Conservation (phyloP, 192 early-diverging fungal genomes). For the Rhizoclosmatium globosum region DNA sequence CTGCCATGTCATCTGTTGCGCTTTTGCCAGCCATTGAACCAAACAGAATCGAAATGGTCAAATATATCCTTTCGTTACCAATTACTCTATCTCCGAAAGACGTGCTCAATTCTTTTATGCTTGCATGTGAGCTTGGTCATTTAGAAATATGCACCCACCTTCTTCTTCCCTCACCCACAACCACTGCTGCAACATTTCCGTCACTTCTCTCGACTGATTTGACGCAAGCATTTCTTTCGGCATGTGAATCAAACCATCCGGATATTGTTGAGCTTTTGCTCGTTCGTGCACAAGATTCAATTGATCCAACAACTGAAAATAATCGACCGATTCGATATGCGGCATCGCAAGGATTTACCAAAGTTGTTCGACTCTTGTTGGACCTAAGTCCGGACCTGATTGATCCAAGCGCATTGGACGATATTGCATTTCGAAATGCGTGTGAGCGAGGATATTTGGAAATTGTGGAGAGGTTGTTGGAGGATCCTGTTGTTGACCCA, state of each 20-base stretch:
- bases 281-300: neutral
- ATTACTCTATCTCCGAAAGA: neutral
- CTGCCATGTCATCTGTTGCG: neutral
- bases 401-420: constrained; percentile 1
- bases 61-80: neutral
- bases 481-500: constrained; percentile 21
- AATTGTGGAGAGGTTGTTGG: constrained; percentile 19
- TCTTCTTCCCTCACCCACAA: constrained; percentile 11
- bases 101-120: neutral
- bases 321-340: constrained; percentile 12
- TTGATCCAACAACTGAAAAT: neutral
- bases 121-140: neutral
- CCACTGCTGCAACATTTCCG: neutral
- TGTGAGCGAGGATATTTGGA: constrained; percentile 19
- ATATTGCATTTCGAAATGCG: constrained; percentile 1
- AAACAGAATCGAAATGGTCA: constrained; percentile 10
- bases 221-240: neutral
- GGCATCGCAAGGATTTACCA: neutral
- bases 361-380: neutral
- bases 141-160: neutral
- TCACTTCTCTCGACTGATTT: neutral
- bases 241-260: constrained; percentile 16
- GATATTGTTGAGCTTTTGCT: constrained; percentile 12
- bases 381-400: neutral
- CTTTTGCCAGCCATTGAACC: neutral